These are phyloP conservation scores for Lactarius trivialis DNA, from an alignment of 768 basidiomycete genomes.

Conservation along the genomic window DNA sequence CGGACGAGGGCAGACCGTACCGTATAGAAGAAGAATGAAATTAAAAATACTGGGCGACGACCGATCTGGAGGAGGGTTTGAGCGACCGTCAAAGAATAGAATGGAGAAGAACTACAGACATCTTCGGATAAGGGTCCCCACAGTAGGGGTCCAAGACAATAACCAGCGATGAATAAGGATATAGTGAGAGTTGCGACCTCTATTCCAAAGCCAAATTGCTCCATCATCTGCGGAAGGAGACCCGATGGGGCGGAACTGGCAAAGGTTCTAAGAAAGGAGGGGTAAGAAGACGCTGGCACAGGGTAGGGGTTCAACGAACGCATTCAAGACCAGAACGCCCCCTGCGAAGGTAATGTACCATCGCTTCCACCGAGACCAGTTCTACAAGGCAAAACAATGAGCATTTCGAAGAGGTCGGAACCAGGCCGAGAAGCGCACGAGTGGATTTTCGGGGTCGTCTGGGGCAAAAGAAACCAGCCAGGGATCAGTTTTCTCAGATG, in stretches of 20 bases:
- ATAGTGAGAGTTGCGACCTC: slow-evolving; percentile 51
- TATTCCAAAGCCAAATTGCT: slow-evolving; percentile 42
- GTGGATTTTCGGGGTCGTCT: slow-evolving; percentile 12
- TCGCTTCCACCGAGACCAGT: slow-evolving; percentile 39
- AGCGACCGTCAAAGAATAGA: not conserved
- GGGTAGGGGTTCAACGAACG: slow-evolving; percentile 33
- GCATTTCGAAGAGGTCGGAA: slow-evolving; percentile 4
- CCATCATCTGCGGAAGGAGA: slow-evolving; percentile 38
- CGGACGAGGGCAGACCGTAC: slow-evolving; percentile 26
- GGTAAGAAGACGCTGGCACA: not conserved
- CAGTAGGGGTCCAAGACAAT: slow-evolving; percentile 37
- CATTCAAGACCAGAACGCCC: slow-evolving; percentile 48
- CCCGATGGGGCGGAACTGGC: slow-evolving; percentile 55
- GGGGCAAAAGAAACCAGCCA: slow-evolving; percentile 20
- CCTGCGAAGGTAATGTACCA: slow-evolving; percentile 49
- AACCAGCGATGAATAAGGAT: slow-evolving; percentile 63
- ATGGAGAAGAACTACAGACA: slow-evolving; percentile 20
- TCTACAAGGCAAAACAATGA: slow-evolving; percentile 31
- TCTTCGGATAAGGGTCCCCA: slow-evolving; percentile 31
- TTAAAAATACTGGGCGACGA: slow-evolving; percentile 51
- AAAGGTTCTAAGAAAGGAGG: slow-evolving; percentile 42
- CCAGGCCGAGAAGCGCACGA: slow-evolving; percentile 6
- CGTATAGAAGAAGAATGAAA: slow-evolving; percentile 50
- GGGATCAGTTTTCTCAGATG: slow-evolving; percentile 13
- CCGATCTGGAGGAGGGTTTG: slow-evolving; percentile 30